phyloP scores from a whole-genome alignment of 805 yeast genomes.

The Kazachstania martiniae region DNA sequence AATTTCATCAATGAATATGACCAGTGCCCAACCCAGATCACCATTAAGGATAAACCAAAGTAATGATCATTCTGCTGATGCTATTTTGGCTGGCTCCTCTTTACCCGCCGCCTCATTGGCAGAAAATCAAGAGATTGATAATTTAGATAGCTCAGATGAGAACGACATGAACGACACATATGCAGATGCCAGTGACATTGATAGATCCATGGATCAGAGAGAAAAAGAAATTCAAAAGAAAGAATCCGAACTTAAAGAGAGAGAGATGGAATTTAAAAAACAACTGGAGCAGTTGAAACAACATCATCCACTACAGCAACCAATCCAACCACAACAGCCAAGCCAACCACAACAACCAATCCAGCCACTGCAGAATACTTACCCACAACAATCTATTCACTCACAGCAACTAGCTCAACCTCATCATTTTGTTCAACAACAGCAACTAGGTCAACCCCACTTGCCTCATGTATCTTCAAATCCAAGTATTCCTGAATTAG shows the following conservation, averaged over 20 bases:
- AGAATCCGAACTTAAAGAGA: conserved; percentile 22
- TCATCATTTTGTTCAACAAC: not conserved
- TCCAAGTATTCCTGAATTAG: not conserved
- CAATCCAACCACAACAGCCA: conserved; percentile 3
- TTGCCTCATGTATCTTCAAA: not conserved
- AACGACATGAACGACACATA: not conserved
- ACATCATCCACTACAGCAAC: conserved; percentile 2
- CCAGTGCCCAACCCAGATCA: no score
- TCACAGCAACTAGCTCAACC: not conserved
- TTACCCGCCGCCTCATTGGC: no score
- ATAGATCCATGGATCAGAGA: conserved; percentile 11
- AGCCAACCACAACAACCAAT: conserved; percentile 3
- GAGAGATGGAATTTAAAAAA: conserved; percentile 22
- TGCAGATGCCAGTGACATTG: conserved; percentile 2
- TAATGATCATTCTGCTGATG: not conserved
- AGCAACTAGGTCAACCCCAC: not conserved
- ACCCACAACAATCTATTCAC: conserved; percentile 5
- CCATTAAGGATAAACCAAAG: no score
- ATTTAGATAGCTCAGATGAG: not conserved
- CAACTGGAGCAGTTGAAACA: conserved; percentile 12
- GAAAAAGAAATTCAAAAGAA: conserved; percentile 21
- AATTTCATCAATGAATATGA: no score
- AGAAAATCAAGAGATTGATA: no score
- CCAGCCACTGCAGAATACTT: not conserved
- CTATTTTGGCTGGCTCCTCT: not conserved